A percentile compares a stretch with the other conserved stretches of the same genome.
These are phyloP conservation scores for Leptographium lundbergii DNA, from an alignment of 2,329 filamentous ascomycete species.

Conservation along the genomic window DNA sequence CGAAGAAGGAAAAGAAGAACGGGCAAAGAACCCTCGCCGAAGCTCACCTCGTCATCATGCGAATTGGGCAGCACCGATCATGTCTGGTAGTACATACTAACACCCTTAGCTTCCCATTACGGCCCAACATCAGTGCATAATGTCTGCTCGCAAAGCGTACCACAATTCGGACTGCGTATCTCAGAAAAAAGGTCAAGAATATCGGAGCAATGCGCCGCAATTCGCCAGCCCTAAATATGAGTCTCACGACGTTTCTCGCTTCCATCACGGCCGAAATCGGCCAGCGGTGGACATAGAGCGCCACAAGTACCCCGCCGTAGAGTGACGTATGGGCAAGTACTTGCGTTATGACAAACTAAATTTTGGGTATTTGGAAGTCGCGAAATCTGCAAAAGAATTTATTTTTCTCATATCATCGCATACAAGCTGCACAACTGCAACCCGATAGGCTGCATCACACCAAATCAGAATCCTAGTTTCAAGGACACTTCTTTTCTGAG, in stretches of 20 bases:
- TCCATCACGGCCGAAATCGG: slow-evolving; percentile 8
- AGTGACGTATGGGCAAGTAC: slow-evolving; percentile 4
- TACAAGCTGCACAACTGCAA: not conserved
- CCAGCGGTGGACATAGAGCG: not conserved
- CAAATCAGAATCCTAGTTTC: not conserved
- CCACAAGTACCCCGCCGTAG: slow-evolving; percentile 10
- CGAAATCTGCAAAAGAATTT: slow-evolving; percentile 2
- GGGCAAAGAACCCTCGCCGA: not conserved
- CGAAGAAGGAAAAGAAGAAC: not conserved
- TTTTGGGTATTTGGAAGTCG: not conserved
- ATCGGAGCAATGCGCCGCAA: not conserved
- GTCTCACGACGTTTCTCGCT: not conserved
- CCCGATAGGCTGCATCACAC: not conserved
- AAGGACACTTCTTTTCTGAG: not conserved
- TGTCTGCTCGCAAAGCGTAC: not conserved
- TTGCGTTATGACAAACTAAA: not conserved
- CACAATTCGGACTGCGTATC: not conserved
- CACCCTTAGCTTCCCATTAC: not conserved
- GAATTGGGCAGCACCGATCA: not conserved
- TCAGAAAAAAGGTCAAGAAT: not conserved
- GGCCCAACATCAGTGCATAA: not conserved
- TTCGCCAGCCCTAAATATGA: not conserved
- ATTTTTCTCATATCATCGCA: not conserved
- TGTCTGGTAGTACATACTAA: not conserved
- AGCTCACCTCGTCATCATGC: not conserved